A percentile compares a stretch with the other conserved stretches of the same genome.
phyloP scores from a whole-genome alignment of 495 filamentous ascomycete species.

The Penicillium dipodomyicola region DNA sequence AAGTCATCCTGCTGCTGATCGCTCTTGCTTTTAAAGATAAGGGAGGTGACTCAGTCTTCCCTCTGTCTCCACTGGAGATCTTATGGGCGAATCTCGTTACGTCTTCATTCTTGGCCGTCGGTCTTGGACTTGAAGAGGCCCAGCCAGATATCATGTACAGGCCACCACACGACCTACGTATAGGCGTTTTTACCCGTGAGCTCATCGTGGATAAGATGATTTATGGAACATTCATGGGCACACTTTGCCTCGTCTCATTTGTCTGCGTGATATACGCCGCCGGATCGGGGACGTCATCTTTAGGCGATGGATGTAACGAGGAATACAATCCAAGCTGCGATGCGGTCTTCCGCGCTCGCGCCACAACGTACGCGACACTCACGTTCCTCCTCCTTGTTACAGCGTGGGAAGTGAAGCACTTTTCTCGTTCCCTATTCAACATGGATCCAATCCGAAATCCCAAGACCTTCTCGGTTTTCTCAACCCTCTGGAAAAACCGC shows the following conservation, averaged over 20 bases:
- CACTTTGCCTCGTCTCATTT: constrained; percentile 65
- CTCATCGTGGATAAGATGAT: constrained; percentile 71
- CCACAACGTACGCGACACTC: constrained; percentile 72
- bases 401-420: constrained; percentile 74
- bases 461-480: constrained; percentile 53
- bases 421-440: constrained; percentile 67
- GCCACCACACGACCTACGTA: constrained; percentile 63
- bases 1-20: constrained; percentile 68
- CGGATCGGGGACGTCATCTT: constrained; percentile 54
- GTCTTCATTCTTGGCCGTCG: constrained; percentile 71
- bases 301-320: constrained; percentile 67
- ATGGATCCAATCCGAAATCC: constrained; percentile 52
- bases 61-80: constrained; percentile 70
- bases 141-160: constrained; percentile 66
- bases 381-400: constrained; percentile 71
- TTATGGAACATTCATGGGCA: constrained; percentile 68
- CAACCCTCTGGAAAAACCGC: constrained; percentile 65
- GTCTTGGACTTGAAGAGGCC: constrained; percentile 68
- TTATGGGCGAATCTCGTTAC: constrained; percentile 80
- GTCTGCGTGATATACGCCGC: constrained; percentile 65
- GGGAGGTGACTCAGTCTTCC: constrained; percentile 65
- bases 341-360: constrained; percentile 70
- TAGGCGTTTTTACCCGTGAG: constrained; percentile 70
- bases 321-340: constrained; percentile 53
- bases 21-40: constrained; percentile 70